phyloP scores from a whole-genome alignment of 192 early-diverging fungal genomes.

The Entrophospora sp. region DNA sequence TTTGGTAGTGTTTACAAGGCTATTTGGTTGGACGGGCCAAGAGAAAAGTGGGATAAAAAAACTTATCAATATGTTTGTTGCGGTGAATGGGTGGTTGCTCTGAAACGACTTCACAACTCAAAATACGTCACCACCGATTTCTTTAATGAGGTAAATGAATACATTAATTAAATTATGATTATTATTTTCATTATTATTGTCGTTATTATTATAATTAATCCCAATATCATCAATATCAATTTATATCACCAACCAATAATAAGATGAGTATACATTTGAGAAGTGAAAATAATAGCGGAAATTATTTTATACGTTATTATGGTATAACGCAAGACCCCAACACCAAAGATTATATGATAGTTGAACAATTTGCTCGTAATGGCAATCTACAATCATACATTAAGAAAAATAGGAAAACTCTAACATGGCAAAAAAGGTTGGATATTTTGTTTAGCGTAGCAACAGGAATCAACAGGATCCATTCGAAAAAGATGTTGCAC shows the following conservation, averaged over 20 bases:
- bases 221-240: not conserved
- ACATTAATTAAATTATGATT: not conserved
- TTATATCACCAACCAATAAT: not conserved
- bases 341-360: slow-evolving; percentile 30
- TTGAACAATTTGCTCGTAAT: slow-evolving; percentile 26
- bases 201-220: not conserved
- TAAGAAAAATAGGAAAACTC: slow-evolving; percentile 20
- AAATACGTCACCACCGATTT: not conserved
- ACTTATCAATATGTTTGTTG: not conserved
- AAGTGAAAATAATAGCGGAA: not conserved
- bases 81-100: not conserved
- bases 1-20: not conserved
- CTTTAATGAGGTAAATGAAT: not conserved
- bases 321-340: slow-evolving; percentile 11
- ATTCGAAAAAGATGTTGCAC: slow-evolving; percentile 28
- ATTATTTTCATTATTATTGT: not conserved
- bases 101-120: slow-evolving; percentile 13
- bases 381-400: slow-evolving; percentile 30
- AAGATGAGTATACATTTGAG: not conserved
- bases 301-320: slow-evolving; percentile 3
- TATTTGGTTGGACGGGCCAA: slow-evolving; percentile 5
- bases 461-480: slow-evolving; percentile 31
- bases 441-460: slow-evolving; percentile 24
- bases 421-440: slow-evolving; percentile 25
- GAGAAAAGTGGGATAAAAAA: slow-evolving; percentile 1